Evolutionary conservation across 805 yeast genomes (phyloP).

Genomic region (Candida ascalaphidarum): DNA sequence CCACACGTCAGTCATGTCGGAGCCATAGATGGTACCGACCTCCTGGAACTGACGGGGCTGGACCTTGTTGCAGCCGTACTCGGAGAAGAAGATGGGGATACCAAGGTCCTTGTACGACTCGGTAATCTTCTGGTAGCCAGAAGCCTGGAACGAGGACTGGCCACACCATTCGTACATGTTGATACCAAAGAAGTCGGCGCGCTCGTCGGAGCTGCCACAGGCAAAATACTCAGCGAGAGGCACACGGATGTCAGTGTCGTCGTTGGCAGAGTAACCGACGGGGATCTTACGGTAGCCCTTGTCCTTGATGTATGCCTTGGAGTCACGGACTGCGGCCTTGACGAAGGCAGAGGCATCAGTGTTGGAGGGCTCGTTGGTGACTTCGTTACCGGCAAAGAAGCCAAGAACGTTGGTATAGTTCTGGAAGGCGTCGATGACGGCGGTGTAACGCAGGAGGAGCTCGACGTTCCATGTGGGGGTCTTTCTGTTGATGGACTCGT

Average conservation of each 20-base stretch:
- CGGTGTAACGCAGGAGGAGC: constrained; percentile 57
- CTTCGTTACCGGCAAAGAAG: constrained; percentile 85
- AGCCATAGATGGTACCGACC: constrained; percentile 55
- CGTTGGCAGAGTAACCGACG: constrained; percentile 78
- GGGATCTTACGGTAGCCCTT: constrained; percentile 63
- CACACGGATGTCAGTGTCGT: constrained; percentile 60
- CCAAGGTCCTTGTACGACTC: constrained; percentile 55
- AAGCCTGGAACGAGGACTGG: constrained; percentile 40
- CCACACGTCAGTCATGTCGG: constrained; percentile 75
- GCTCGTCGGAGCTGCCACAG: constrained; percentile 58
- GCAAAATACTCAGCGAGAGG: constrained; percentile 66
- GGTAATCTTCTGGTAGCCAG: constrained; percentile 65
- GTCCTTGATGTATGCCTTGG: constrained; percentile 54
- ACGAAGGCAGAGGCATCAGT: constrained; percentile 75
- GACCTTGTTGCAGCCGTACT: constrained; percentile 71
- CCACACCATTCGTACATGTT: constrained; percentile 93
- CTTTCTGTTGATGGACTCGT: constrained; percentile 50
- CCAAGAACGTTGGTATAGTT: constrained; percentile 69
- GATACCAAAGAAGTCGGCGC: constrained; percentile 80
- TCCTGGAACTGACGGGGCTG: constrained; percentile 67
- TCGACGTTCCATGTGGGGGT: constrained; percentile 58
- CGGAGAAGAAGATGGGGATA: constrained; percentile 72
- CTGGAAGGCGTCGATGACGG: constrained; percentile 60
- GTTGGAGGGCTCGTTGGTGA: constrained; percentile 55
- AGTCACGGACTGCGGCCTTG: constrained; percentile 77